phyloP scores from a whole-genome alignment of 1,284 basidiomycete species.

The Coniferiporia weirii region DNA sequence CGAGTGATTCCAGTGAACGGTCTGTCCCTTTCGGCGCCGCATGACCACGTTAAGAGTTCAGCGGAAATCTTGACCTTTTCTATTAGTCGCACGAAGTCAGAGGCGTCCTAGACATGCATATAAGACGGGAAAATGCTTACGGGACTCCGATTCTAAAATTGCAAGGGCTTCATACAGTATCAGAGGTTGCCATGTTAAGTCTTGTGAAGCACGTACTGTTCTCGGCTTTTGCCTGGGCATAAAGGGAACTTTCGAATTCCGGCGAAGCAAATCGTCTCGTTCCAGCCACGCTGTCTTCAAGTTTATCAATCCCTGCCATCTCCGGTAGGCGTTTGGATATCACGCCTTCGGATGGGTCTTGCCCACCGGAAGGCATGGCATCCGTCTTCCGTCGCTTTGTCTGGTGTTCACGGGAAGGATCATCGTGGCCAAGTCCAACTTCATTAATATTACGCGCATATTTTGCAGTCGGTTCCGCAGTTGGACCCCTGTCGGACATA shows the following conservation, averaged over 20 bases:
- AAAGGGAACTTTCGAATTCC: constrained; percentile 14
- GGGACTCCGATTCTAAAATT: constrained; percentile 14
- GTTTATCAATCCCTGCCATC: constrained; percentile 12
- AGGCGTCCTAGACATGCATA: background rate
- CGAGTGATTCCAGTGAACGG: constrained; percentile 5
- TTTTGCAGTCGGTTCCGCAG: background rate
- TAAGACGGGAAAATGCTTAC: constrained; percentile 10
- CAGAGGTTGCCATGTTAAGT: background rate
- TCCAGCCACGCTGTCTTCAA: background rate
- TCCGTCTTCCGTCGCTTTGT: constrained; percentile 15
- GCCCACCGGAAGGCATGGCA: background rate
- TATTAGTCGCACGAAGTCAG: background rate
- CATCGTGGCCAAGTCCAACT: background rate
- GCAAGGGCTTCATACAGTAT: constrained; percentile 16
- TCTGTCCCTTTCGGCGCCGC: constrained; percentile 9
- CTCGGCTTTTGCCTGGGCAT: constrained; percentile 12
- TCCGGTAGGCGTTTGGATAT: constrained; percentile 19
- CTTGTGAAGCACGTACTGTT: constrained; percentile 16
- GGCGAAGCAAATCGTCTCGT: background rate
- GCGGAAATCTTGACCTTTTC: constrained; percentile 13
- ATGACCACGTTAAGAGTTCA: constrained; percentile 16
- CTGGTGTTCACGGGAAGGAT: background rate
- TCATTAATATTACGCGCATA: constrained; percentile 2
- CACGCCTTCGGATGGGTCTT: constrained; percentile 9
- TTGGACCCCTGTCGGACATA: constrained; percentile 13